Conservation (phyloP, 495 filamentous ascomycete genomes). For the Neurospora sp. region DNA sequence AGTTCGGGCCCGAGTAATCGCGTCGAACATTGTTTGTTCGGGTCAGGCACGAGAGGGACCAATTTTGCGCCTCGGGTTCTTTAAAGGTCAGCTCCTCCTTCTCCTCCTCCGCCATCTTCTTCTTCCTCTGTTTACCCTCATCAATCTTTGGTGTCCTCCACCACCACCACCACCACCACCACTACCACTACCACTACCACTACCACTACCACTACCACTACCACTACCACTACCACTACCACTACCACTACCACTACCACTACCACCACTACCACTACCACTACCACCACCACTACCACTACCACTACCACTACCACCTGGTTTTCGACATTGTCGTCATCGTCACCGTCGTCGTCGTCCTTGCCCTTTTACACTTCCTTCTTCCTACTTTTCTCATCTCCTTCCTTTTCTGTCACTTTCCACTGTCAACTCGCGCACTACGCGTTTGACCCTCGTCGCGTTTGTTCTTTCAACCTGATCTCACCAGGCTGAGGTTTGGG, state of each 20-base stretch:
- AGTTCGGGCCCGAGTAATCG: background rate
- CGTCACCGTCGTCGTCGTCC: background rate
- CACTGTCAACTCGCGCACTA: background rate
- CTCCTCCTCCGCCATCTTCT: background rate
- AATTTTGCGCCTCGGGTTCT: background rate
- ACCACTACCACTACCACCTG: background rate
- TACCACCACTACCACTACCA: background rate
- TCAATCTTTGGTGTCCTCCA: background rate
- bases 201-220: background rate
- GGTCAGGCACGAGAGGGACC: background rate
- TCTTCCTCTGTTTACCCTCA: background rate
- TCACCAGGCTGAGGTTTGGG: background rate
- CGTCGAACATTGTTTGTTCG: background rate
- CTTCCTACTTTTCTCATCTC: background rate
- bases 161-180: too few species aligned
- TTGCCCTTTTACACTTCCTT: background rate
- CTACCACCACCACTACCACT: background rate
- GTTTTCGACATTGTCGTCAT: background rate
- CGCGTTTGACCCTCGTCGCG: background rate
- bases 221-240: background rate
- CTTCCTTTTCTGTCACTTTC: background rate
- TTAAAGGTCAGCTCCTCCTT: background rate
- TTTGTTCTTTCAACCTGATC: background rate
- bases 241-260: background rate
- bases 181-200: background rate